Conservation (phyloP, 495 filamentous ascomycete genomes). For the Choiromyces venosus region DNA sequence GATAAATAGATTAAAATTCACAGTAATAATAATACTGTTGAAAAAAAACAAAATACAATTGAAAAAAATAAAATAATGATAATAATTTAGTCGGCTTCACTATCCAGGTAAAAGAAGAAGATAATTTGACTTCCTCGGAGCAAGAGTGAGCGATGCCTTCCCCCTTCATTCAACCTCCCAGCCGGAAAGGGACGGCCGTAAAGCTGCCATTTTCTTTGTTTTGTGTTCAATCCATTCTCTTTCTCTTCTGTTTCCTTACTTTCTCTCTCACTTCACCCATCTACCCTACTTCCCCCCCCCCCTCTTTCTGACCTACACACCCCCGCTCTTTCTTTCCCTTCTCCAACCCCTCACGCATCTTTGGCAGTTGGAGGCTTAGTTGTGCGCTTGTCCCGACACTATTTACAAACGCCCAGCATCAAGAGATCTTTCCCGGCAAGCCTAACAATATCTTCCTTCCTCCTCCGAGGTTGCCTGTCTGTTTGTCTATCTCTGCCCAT, state of each 20-base stretch:
- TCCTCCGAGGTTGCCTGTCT: neutral
- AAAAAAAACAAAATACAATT: neutral
- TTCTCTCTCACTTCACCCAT: conserved; percentile 15
- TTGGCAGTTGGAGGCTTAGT: neutral
- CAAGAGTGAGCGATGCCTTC: neutral
- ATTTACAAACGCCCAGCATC: neutral
- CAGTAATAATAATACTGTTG: neutral
- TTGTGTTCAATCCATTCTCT: conserved; percentile 10
- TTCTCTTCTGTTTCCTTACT: no score
- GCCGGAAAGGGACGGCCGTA: conserved; percentile 1
- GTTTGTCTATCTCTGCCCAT: neutral
- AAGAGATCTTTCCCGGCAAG: neutral
- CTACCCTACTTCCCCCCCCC: conserved; percentile 3
- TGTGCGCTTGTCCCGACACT: neutral
- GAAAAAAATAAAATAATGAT: neutral
- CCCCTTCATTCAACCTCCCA: neutral
- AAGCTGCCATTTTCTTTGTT: conserved; percentile 11
- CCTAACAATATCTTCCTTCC: neutral
- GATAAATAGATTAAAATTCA: neutral
- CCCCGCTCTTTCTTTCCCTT: conserved; percentile 7
- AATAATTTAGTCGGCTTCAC: neutral
- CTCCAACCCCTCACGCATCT: conserved; percentile 6
- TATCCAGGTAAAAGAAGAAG: neutral
- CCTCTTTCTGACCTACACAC: conserved; percentile 8
- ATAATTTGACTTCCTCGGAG: neutral